Percentiles rank a stretch among this genome's conserved stretches.
phyloP scores from a whole-genome alignment of 441 rosid genomes.

The Arabidopsis lyrata region DNA sequence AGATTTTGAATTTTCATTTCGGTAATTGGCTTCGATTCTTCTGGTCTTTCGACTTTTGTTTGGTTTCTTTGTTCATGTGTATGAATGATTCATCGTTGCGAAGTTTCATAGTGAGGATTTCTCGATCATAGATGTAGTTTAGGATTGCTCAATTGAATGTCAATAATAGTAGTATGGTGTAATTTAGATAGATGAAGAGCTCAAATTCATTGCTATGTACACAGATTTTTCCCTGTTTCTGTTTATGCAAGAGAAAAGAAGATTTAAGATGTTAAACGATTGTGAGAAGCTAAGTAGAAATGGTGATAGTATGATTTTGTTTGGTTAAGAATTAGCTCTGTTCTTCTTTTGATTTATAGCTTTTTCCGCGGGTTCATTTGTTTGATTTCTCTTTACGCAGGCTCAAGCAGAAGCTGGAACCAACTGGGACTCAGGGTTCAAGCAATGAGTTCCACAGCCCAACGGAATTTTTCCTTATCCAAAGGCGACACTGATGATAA shows the following conservation, averaged over 20 bases:
- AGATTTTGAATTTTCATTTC: constrained; percentile 47
- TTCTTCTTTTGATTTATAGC: not conserved
- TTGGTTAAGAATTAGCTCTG: not conserved
- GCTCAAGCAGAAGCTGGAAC: constrained; percentile 57
- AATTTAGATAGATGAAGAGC: not conserved
- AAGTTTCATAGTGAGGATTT: not conserved
- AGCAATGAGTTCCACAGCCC: constrained; percentile 67
- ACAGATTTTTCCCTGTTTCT: not conserved
- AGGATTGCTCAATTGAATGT: not conserved
- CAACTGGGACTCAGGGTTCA: constrained; percentile 57
- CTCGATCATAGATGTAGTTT: not conserved
- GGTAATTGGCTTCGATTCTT: constrained; percentile 45
- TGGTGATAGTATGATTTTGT: not conserved
- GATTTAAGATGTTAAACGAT: no score
- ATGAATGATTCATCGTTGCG: not conserved
- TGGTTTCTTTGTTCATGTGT: constrained; percentile 1
- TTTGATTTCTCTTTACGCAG: constrained; percentile 49
- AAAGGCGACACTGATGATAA: constrained; percentile 50
- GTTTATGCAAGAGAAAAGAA: no score
- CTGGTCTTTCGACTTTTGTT: not conserved
- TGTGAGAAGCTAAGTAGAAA: not conserved
- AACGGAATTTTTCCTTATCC: constrained; percentile 53
- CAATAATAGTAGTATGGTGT: not conserved
- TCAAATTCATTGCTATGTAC: not conserved
- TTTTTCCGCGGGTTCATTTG: not conserved